Evolutionary conservation across 257 asterid species (phyloP), one percentile per base, ranked within the genome.

Genomic region (Salvia hispanica): DNA sequence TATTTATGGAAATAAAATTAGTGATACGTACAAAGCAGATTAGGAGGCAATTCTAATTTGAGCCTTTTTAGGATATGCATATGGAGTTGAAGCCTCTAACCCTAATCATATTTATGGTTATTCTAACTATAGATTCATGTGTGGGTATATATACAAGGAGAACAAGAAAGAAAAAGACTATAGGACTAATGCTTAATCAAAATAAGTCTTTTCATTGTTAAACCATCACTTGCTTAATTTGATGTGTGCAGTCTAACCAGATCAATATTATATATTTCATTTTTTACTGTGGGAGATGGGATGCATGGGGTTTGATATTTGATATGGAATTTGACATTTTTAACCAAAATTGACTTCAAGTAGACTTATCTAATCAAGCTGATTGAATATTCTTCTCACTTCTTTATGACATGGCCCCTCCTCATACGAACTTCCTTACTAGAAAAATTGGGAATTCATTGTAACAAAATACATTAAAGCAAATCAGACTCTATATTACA

Each of bases 271-370:
- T n/a, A 25, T 25, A 25, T 25, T 4, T 36, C 40, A 36, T 36
- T 36, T 36, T 44, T 10, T 44, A 10, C 14, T 0, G n/a, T 45
- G 50, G 50, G 50, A 10, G 48, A 44, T 44, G 48, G 15, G 50
- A 3, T n/a, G n/a, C n/a, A n/a, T 10, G 13, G 50, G 50, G 5
- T 11, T 13, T 12, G 50, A 11, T 45, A 13, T 45, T n/a, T 47
- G 53, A 47, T n/a, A n/a, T 48, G 54, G 54, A 55, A 56, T 28
- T 28, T 56, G 43, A 56, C 61, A 31, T 56, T 56, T 40, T 55
- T 56, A 6, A 13, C 9, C 43, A 11, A 56, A 48, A 6, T 56
- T 5, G 21, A 56, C 61, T 7, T 56, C 11, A 12, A 12, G 5
- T 31, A 5, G 16, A 12, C 9, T 13, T 54, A 6, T 31, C 31